These are phyloP conservation scores for cucumber (Cucumis sativus) DNA, from an alignment of 306 rosid genomes.

Conservation along the genomic window Cucumber_9930_V3 NC_026656.2:19643001-19643500, in stretches of 20 bases:
- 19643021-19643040: background rate
- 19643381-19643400: background rate
- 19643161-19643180: background rate
- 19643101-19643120: conserved; percentile 78
- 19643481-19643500: background rate
- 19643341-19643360: background rate
- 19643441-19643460: conserved; percentile 98
- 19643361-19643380: background rate
- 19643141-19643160: background rate
- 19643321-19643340: background rate
- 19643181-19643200: background rate
- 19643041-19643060: background rate
- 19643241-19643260: conserved; percentile 66
- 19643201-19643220: background rate
- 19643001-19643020: background rate
- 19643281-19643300: conserved; percentile 25
- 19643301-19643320: background rate
- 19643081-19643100: conserved; percentile 44
- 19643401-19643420: conserved; percentile 72
- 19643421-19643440: conserved; percentile 80
- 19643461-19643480: conserved; percentile 16
- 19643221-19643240: conserved; percentile 48
- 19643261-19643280: conserved; percentile 87
- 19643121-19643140: conserved; percentile 59
- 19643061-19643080: conserved; percentile 19